phyloP scores from a whole-genome alignment of 2,329 filamentous ascomycete genomes.

The Verticillium alfalfae region DNA sequence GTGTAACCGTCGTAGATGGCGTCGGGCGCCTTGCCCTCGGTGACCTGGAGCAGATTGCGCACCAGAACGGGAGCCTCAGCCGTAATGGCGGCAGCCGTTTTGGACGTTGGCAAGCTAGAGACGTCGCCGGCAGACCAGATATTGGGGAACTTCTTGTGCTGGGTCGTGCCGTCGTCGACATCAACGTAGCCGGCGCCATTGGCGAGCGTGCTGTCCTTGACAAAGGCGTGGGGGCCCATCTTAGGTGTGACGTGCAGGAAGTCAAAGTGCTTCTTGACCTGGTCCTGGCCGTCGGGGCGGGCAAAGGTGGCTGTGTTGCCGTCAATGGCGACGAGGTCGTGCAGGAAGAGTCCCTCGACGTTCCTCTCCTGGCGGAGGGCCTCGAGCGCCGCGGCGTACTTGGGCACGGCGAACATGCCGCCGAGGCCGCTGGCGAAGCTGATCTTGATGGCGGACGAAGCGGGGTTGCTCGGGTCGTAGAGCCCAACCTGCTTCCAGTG shows the following conservation, averaged over 20 bases:
- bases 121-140: constrained; percentile 57
- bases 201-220: constrained; percentile 47
- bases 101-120: constrained; percentile 52
- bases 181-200: constrained; percentile 54
- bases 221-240: constrained; percentile 51
- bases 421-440: constrained; percentile 50
- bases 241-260: constrained; percentile 53
- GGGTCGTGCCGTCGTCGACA: constrained; percentile 46
- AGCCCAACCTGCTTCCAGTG: constrained; percentile 50
- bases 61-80: constrained; percentile 46
- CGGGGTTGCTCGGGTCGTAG: constrained; percentile 34
- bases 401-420: constrained; percentile 55
- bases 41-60: constrained; percentile 34
- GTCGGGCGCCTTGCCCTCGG: constrained; percentile 39
- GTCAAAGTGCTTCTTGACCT: constrained; percentile 44
- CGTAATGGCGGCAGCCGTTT: constrained; percentile 49
- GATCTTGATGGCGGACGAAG: constrained; percentile 41
- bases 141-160: constrained; percentile 48
- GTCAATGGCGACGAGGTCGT: constrained; percentile 48
- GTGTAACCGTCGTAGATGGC: constrained; percentile 49
- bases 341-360: constrained; percentile 53
- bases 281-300: constrained; percentile 31
- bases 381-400: constrained; percentile 50
- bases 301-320: constrained; percentile 48
- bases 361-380: constrained; percentile 45